Conservation (phyloP, 176 grass and related monocot genomes). For the Alopecurus myosuroides region DNA sequence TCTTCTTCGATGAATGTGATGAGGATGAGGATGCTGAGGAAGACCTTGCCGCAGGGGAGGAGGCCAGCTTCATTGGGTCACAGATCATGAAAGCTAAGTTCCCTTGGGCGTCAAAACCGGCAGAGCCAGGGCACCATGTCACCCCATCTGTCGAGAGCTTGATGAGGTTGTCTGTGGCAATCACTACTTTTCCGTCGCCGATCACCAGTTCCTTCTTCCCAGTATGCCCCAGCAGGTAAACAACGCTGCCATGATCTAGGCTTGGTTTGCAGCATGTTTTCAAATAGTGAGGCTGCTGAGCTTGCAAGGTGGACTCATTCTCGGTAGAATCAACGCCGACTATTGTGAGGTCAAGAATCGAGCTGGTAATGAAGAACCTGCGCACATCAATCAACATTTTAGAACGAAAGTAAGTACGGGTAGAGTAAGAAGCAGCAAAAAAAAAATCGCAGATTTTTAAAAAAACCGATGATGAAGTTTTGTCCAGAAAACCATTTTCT, state of each 20-base stretch:
- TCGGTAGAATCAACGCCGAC: slow-evolving; percentile 79
- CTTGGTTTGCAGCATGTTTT: slow-evolving; percentile 73
- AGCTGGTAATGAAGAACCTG: slow-evolving; percentile 97
- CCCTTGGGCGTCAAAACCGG: slow-evolving; percentile 82
- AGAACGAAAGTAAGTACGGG: neutral
- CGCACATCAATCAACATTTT: neutral
- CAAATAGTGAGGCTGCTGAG: slow-evolving; percentile 60
- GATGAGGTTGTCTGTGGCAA: slow-evolving; percentile 88
- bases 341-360: slow-evolving; percentile 89
- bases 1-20: slow-evolving; percentile 74
- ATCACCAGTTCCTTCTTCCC: slow-evolving; percentile 54
- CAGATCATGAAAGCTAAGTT: slow-evolving; percentile 94
- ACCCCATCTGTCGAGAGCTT: slow-evolving; percentile 58
- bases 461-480: neutral
- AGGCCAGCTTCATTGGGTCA: slow-evolving; percentile 93
- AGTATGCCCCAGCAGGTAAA: slow-evolving; percentile 78
- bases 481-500: neutral
- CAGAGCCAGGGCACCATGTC: slow-evolving; percentile 74
- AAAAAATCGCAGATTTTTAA: neutral
- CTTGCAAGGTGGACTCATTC: slow-evolving; percentile 32
- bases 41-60: slow-evolving; percentile 52
- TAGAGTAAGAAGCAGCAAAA: neutral
- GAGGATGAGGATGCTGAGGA: slow-evolving; percentile 61
- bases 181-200: slow-evolving; percentile 76
- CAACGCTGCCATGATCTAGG: slow-evolving; percentile 70